Evolutionary conservation across 2,329 filamentous ascomycete genomes (phyloP).

Genomic region (Paecilomyces variotii): DNA sequence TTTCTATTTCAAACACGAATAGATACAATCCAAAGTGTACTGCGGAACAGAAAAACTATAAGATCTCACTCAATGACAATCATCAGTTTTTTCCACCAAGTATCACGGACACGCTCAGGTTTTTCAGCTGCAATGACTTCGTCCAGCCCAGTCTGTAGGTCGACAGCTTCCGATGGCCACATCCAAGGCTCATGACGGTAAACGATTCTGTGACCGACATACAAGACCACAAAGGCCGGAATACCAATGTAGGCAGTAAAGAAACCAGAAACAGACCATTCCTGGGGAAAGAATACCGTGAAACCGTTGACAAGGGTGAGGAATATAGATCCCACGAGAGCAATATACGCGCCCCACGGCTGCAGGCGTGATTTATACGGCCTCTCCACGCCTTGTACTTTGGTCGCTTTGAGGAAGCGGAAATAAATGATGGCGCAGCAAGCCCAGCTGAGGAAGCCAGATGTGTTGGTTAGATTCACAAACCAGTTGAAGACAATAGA

Average conservation of each 20-base stretch:
- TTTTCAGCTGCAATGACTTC: constrained; percentile 43
- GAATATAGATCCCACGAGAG: constrained; percentile 46
- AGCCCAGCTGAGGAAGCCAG: constrained; percentile 63
- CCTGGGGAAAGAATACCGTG: constrained; percentile 59
- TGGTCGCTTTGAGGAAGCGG: constrained; percentile 48
- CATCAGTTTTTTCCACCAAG: constrained; percentile 25
- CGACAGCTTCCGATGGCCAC: constrained; percentile 40
- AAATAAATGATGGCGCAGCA: constrained; percentile 56
- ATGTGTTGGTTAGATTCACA: constrained; percentile 61
- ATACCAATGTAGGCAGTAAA: constrained; percentile 58
- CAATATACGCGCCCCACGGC: constrained; percentile 57
- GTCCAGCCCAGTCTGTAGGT: constrained; percentile 46
- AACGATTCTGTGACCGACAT: constrained; percentile 43
- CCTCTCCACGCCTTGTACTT: constrained; percentile 40
- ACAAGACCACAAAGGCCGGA: constrained; percentile 50
- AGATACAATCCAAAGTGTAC: background rate
- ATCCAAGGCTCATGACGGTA: constrained; percentile 44
- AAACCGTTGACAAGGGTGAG: constrained; percentile 70
- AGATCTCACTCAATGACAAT: constrained; percentile 18
- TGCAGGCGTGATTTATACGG: constrained; percentile 50
- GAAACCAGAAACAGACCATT: constrained; percentile 54
- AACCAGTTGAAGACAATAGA: constrained; percentile 63
- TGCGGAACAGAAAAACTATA: background rate
- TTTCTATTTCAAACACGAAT: background rate
- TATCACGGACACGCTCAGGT: constrained; percentile 20